Evolutionary conservation across 495 filamentous ascomycete species (phyloP).

Genomic region (Evernia prunastri): DNA sequence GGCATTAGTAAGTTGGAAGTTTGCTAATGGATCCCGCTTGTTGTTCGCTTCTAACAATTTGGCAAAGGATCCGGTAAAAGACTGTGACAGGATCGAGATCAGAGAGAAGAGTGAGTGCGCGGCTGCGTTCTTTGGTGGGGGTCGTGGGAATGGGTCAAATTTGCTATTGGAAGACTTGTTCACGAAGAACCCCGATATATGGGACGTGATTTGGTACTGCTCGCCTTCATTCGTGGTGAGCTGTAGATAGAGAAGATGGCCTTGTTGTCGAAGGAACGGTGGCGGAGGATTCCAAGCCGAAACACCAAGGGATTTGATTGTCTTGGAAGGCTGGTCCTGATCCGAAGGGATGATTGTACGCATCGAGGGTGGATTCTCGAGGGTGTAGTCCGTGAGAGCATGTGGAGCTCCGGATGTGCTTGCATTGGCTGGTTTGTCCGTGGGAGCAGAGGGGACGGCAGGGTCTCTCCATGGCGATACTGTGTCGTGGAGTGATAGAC

Average conservation of each 20-base stretch:
- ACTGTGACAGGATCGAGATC: slow-evolving; percentile 69
- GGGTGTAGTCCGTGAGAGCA: slow-evolving; percentile 63
- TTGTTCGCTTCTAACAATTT: slow-evolving; percentile 73
- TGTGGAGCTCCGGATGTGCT: slow-evolving; percentile 25
- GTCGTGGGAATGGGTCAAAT: slow-evolving; percentile 81
- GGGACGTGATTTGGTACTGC: slow-evolving; percentile 84
- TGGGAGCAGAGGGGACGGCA: slow-evolving; percentile 34
- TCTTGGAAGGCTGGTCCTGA: slow-evolving; percentile 66
- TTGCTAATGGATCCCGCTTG: slow-evolving; percentile 76
- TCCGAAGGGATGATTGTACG: slow-evolving; percentile 63
- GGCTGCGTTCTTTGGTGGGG: slow-evolving; percentile 57
- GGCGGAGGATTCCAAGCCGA: slow-evolving; percentile 97
- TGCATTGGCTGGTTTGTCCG: slow-evolving; percentile 40
- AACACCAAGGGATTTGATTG: slow-evolving; percentile 77
- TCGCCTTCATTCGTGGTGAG: slow-evolving; percentile 87
- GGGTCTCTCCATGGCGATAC: slow-evolving; percentile 47
- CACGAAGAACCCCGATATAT: slow-evolving; percentile 91
- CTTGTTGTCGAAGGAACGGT: slow-evolving; percentile 79
- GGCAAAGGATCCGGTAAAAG: slow-evolving; percentile 67
- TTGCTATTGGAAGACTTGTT: slow-evolving; percentile 86
- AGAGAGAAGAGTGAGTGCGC: slow-evolving; percentile 85
- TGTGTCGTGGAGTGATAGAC: slow-evolving; percentile 77
- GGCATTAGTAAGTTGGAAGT: slow-evolving; percentile 91
- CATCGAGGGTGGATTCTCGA: slow-evolving; percentile 59
- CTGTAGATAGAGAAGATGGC: slow-evolving; percentile 87